Base-by-base conservation (phyloP, 106 monocot species). In the Xerophyta viscosa region DNA sequence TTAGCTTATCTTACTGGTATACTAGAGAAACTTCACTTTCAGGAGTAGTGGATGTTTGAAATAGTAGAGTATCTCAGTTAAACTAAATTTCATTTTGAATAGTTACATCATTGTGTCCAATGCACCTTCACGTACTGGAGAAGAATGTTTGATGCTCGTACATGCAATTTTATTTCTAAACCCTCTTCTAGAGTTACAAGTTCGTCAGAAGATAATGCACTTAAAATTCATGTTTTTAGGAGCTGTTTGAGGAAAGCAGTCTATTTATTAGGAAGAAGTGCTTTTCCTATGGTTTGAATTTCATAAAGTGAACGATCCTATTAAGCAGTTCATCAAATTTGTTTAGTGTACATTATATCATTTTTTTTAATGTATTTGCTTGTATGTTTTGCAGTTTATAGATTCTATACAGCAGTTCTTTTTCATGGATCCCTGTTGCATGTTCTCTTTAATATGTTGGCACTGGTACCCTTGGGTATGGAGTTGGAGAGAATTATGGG, bases 391-490 rank as follows among this genome's bases (percentile, higher is more conserved):
- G 46, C 76, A 96, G 88, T 88, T 13, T 96, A 96, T 76, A 88
- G 94, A 67, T 71, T 85, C 33, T 91, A 75, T 66, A 81, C 88
- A n/a, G 57, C 94, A 23, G 70, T 82, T 65, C 46, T 88, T 29
- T 88, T 96, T 66, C 94, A 96, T 84, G 94, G 76, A 19, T 88
- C 81, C 8, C 27, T 96, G 20, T 68, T 96, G 48, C 94, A 96
- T 66, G 66, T 96, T 61, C 54, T 82, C 65, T 96, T 96, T 58
- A 96, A 96, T 66, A 96, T 96, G 94, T 26, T 96, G 75, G 84
- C 94, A 47, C 55, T 96, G 41, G 72, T 96, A 30, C 84, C 94
- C 45, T 48, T 96, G 68, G 94, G 94, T 11, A 58, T 75, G 10
- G 84, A 88, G 36, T 67, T 91, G 65, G 91, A 91, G 57, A 78